Evolutionary conservation across 2,329 filamentous ascomycete species (phyloP), one percentile per base, ranked within the genome.

Genomic region (Dactylonectria estremocensis): DNA sequence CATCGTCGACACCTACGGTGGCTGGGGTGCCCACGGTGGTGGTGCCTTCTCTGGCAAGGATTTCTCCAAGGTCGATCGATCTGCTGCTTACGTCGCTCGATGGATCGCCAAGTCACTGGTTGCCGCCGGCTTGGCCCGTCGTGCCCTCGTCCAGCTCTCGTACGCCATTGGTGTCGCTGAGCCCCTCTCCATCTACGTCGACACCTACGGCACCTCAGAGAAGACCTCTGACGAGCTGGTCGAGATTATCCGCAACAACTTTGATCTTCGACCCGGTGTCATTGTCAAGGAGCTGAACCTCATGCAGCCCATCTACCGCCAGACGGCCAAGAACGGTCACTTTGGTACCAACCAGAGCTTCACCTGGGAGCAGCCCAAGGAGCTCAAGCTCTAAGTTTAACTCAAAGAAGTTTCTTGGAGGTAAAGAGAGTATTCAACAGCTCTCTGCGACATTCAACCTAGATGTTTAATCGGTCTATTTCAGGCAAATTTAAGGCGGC

Each of bases 1-100:
- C 90, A 92, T 98, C 76, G 96, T 99, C 83, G 96, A 99, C 88
- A 98, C 96, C 84, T 99, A 99, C 88, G 96, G 96, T 88, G 96
- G 96, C 80, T 98, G 96, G 96, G 96, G 96, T 87, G 96, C 96
- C 78, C 96, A 99, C 90, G 96, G 96, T 89, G 96, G 96, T 89
- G 96, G 96, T 92, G 96, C 96, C 84, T 99, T 99, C 93, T 98
- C 96, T 79, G 96, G 96, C 80, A 99, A 99, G 92, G 96, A 99
- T 85, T 99, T 98, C 91, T 98, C 95, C 90, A 99, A 99, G 91
- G 96, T 99, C 85, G 96, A 99, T 83, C 94, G 96, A 79, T 98
- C 96, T 61, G 96, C 96, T 75, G 96, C 96, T 80, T 99, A 99
- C 88, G 91, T 98, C 77, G 95, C 90, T 77, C 95, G 96, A 83